Evolutionary conservation across 164 flowering plant species (phyloP), one percentile per base, ranked within the genome.

Genomic region (Stephania yunnanensis): DNA sequence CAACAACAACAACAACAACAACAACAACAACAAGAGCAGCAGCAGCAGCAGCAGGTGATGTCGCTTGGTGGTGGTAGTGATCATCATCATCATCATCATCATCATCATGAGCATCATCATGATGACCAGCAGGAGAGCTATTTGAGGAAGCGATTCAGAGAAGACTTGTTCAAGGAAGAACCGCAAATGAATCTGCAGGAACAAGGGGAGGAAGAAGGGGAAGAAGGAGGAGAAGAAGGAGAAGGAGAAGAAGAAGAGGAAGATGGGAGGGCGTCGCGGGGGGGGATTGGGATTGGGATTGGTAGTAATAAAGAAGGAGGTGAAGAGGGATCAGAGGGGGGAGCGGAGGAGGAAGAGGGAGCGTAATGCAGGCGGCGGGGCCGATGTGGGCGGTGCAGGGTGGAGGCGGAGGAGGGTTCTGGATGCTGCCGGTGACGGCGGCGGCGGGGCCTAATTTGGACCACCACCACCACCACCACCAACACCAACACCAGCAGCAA

Each of bases 81-180:
- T 1, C 80, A 79, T 25, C 25, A 25, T 25, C 25, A 25, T 25
- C 25, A 25, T 25, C 25, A 25, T 25, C 25, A 25, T 25, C 25
- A 25, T 25, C 25, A 25, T 25, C 25, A 25, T 25, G 25, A 25
- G 0, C 25, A 25, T 25, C 0, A 25, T 25, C 25, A 25, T 25
- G 25, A 25, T 25, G 25, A 25, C 25, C 25, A 25, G 25, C 66
- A 64, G 10, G 89, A 84, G 58, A 83, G 74, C 77, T 89, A 86
- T 30, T 61, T 86, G 82, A 78, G 94, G 42, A 92, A 92, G 72
- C 82, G 97, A 19, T 89, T 73, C 75, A 82, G 94, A 78, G 92
- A 88, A 69, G 97, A 92, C 81, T 78, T 90, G 17, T 92, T 90
- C 78, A 92, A 90, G 75, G 97, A 88, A 3, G 92, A 89, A n/a